Conservation (phyloP, 495 filamentous ascomycete genomes). For the Daldinia caldariorum region DNA sequence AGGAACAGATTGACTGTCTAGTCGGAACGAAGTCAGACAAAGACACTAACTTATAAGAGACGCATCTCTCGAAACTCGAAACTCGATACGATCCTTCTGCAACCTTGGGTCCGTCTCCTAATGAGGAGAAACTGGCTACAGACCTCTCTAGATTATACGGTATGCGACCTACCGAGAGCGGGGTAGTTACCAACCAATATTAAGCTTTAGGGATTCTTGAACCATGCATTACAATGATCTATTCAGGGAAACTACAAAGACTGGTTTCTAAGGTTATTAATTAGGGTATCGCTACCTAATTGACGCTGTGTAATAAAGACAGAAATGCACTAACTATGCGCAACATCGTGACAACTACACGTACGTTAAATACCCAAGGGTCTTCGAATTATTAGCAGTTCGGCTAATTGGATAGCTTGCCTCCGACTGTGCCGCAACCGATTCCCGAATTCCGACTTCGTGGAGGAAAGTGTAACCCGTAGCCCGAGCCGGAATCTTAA, state of each 20-base stretch:
- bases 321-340: not conserved
- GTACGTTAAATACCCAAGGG: not conserved
- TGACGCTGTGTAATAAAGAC: not conserved
- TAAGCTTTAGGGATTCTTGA: not conserved
- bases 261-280: not conserved
- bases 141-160: constrained; percentile 15
- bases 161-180: constrained; percentile 41
- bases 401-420: not conserved
- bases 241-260: not conserved
- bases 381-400: not conserved
- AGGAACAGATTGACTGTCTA: not conserved
- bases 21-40: constrained; percentile 7
- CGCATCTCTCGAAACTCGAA: constrained; percentile 20
- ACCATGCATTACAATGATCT: not conserved
- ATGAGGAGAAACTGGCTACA: constrained; percentile 23
- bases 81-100: not conserved
- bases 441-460: constrained; percentile 1
- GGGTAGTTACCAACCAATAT: constrained; percentile 25
- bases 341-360: not conserved
- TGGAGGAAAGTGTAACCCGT: not conserved
- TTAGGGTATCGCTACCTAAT: too few relatives aligned
- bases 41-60: not conserved
- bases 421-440: constrained; percentile 1
- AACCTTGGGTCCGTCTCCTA: not conserved
- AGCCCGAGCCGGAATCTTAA: not conserved